Evolutionary conservation across 495 filamentous ascomycete genomes (phyloP), one percentile per base, ranked within the genome.

Genomic region (Massariosphaeria phaeospora): DNA sequence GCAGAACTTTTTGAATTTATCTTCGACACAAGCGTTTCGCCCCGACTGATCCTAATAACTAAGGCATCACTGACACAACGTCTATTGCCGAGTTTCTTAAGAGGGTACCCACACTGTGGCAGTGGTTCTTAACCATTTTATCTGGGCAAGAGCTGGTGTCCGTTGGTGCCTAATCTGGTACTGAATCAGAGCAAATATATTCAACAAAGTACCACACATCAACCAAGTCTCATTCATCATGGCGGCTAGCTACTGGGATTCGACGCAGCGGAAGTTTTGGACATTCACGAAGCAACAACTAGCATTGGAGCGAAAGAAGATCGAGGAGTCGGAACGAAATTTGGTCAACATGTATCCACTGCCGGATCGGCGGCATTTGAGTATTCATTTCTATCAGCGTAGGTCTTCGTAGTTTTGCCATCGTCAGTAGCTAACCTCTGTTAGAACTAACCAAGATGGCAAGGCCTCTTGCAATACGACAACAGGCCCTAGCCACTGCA

Each of bases 171-270:
- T 3, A 38, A 17, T 17, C 35, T 38, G 20, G 7, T 17, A 15
- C 35, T 38, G 35, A 15, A 17, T 38, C 20, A 17, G 13, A 38
- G n/a, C 27, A 17, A 17, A n/a, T 46, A n/a, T n/a, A n/a, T n/a
- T n/a, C n/a, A n/a, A n/a, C n/a, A n/a, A n/a, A n/a, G n/a, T n/a
- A n/a, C n/a, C n/a, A n/a, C n/a, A n/a, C n/a, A n/a, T n/a, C n/a
- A n/a, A n/a, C n/a, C n/a, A n/a, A n/a, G 20, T 26, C 41, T 35
- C 25, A 54, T 11, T 47, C 35, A 55, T 38, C 36, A 98, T 98
- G 93, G 90, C 93, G 47, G 88, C 91, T 63, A 96, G 93, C 70
- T 98, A 87, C 71, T 98, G 94, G 93, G 86, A 85, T 49, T 96
- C 91, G 43, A 90, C 89, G 13, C 93, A 98, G 71, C 80, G 85